These are phyloP conservation scores for Termitomyces sp. DNA, from an alignment of 768 basidiomycete species.

Conservation along the genomic window DNA sequence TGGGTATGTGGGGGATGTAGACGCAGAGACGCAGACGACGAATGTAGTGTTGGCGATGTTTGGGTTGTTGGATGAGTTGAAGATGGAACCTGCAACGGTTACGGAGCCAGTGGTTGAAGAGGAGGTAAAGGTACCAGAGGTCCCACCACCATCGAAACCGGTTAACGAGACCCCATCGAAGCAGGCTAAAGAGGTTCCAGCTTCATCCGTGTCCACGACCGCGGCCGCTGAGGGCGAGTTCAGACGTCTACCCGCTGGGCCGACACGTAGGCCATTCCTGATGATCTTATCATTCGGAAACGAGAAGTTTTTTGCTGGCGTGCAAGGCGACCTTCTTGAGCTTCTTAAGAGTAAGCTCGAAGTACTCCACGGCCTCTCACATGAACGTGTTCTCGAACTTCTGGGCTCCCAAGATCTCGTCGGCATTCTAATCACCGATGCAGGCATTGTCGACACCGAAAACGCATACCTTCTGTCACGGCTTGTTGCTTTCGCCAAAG, in stretches of 20 bases:
- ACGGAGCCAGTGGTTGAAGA: neutral
- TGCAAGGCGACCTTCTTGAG: conserved; percentile 14
- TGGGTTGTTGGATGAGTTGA: conserved; percentile 23
- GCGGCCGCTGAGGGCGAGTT: neutral
- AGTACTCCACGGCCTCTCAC: conserved; percentile 20
- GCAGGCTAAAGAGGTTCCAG: neutral
- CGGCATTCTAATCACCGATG: conserved; percentile 28
- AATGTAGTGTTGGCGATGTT: conserved; percentile 35
- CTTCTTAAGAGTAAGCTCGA: conserved; percentile 14
- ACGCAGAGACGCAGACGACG: conserved; percentile 32
- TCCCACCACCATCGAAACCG: neutral
- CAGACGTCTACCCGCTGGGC: conserved; percentile 1
- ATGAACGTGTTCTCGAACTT: conserved; percentile 18
- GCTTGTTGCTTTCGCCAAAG: conserved; percentile 22
- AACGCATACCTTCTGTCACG: conserved; percentile 18
- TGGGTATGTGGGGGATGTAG: conserved; percentile 42
- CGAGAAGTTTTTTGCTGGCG: conserved; percentile 11
- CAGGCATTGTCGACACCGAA: conserved; percentile 15
- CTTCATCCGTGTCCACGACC: neutral
- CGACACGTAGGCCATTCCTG: conserved; percentile 13
- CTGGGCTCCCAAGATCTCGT: conserved; percentile 21
- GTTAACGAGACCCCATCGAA: neutral
- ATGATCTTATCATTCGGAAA: conserved; percentile 17
- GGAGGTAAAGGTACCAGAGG: neutral
- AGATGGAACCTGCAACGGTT: neutral